Percentiles rank a stretch among this genome's conserved stretches.
These are phyloP conservation scores for Diplodia scrobiculata DNA, from an alignment of 2,329 filamentous ascomycete genomes.

Conservation along the genomic window DNA sequence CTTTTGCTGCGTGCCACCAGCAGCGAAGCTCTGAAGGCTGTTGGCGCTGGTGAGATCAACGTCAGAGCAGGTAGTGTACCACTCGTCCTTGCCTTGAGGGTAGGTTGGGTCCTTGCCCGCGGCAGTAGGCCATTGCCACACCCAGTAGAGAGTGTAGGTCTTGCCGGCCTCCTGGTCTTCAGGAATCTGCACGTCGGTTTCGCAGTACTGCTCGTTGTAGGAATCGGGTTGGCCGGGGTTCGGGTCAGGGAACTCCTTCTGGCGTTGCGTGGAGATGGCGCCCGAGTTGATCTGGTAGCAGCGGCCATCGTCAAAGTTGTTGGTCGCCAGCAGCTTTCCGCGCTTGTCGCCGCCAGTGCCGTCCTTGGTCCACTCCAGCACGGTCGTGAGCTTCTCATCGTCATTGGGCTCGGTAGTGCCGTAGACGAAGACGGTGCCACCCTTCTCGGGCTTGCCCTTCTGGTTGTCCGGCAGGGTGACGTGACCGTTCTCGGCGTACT, in stretches of 20 bases:
- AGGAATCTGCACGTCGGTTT: slow-evolving; percentile 77
- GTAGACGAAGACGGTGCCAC: slow-evolving; percentile 53
- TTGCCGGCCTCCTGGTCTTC: slow-evolving; percentile 59
- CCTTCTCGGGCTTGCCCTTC: slow-evolving; percentile 48
- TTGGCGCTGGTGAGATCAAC: slow-evolving; percentile 45
- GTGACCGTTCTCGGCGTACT: slow-evolving; percentile 57
- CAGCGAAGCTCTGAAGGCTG: slow-evolving; percentile 30
- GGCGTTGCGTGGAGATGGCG: slow-evolving; percentile 61
- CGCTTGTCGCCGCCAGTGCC: slow-evolving; percentile 79
- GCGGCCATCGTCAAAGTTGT: slow-evolving; percentile 85
- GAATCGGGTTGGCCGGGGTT: slow-evolving; percentile 53
- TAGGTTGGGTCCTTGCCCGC: slow-evolving; percentile 43
- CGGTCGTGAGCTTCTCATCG: slow-evolving; percentile 61
- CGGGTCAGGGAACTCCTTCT: slow-evolving; percentile 58
- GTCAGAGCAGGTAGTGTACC: slow-evolving; percentile 59
- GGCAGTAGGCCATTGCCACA: slow-evolving; percentile 82
- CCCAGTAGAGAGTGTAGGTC: slow-evolving; percentile 81
- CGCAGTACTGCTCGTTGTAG: slow-evolving; percentile 59
- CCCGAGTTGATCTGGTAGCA: slow-evolving; percentile 78
- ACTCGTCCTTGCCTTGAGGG: slow-evolving; percentile 52
- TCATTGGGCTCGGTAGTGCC: slow-evolving; percentile 52
- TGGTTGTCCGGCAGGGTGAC: slow-evolving; percentile 47
- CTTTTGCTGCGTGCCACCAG: slow-evolving; percentile 23
- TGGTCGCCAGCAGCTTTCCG: slow-evolving; percentile 73
- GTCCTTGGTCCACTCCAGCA: slow-evolving; percentile 79